A percentile compares a stretch with the other conserved stretches of the same genome.
phyloP scores from a whole-genome alignment of 805 yeast genomes.

The Blastobotrys muscicola region DNA sequence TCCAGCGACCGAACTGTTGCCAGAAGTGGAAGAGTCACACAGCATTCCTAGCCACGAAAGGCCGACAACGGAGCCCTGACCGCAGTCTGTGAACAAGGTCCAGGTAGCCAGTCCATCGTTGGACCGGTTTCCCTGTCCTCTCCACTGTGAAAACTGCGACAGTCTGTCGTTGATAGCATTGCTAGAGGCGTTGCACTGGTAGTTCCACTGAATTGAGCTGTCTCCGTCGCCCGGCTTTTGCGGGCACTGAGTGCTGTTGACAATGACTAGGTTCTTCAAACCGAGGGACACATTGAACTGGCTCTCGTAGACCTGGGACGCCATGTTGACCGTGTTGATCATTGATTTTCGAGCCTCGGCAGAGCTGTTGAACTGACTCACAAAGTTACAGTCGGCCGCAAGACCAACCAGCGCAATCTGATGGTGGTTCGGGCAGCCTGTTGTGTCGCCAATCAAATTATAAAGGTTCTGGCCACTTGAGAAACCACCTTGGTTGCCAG shows the following conservation, averaged over 20 bases:
- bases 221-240: conserved; percentile 3
- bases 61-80: conserved; percentile 28
- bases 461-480: conserved; percentile 19
- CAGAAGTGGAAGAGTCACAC: conserved; percentile 18
- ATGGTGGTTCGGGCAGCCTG: conserved; percentile 26
- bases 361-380: conserved; percentile 20
- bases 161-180: conserved; percentile 22
- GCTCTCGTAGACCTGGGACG: conserved; percentile 26
- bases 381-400: conserved; percentile 30
- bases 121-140: conserved; percentile 17
- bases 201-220: conserved; percentile 22
- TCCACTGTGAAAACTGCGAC: conserved; percentile 24
- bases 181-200: conserved; percentile 14
- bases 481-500: conserved; percentile 17
- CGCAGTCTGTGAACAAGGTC: conserved; percentile 28
- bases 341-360: conserved; percentile 23
- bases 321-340: conserved; percentile 26
- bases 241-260: conserved; percentile 22
- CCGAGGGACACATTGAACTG: conserved; percentile 31
- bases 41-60: conserved; percentile 30
- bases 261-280: conserved; percentile 21
- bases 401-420: conserved; percentile 29
- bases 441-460: conserved; percentile 22
- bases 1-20: conserved; percentile 20
- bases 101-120: conserved; percentile 29